A percentile compares a stretch with the other conserved stretches of the same genome.
These are phyloP conservation scores for Hypoxylon sp. DNA, from an alignment of 2,329 filamentous ascomycete genomes.

Conservation along the genomic window DNA sequence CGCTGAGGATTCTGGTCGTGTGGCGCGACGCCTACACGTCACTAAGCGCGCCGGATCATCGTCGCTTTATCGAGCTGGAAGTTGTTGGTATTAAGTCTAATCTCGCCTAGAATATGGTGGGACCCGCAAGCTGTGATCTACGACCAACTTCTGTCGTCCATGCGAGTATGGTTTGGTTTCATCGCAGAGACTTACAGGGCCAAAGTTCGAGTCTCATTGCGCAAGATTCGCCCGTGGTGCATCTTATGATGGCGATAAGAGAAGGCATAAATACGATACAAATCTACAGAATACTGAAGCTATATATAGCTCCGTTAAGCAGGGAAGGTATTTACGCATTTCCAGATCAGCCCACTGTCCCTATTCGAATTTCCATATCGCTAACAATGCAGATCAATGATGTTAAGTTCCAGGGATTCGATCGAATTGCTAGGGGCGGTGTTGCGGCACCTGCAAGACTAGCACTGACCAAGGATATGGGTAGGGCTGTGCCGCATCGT, in stretches of 20 bases:
- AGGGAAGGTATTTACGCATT: too few species aligned
- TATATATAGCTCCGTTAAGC: neutral
- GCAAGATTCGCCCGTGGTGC: neutral
- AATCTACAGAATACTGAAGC: neutral
- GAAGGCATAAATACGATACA: neutral
- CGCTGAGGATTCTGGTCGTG: neutral
- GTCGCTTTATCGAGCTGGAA: neutral
- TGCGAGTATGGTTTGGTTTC: neutral
- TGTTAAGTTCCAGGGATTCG: neutral
- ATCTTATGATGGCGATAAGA: too few species aligned
- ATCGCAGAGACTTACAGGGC: neutral
- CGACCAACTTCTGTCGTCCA: neutral
- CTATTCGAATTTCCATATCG: neutral
- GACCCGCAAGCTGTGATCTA: neutral
- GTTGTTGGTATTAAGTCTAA: neutral
- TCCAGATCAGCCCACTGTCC: neutral
- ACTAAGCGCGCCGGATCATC: neutral
- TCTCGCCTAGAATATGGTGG: neutral
- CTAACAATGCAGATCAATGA: neutral
- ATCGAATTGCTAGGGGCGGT: neutral
- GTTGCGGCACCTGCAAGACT: neutral
- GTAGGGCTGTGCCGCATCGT: conserved; percentile 7
- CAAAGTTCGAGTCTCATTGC: too few species aligned
- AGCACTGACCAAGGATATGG: neutral
- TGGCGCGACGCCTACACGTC: neutral